Evolutionary conservation across 2,329 filamentous ascomycete species (phyloP).

Genomic region (Thermoascus crustaceus): DNA sequence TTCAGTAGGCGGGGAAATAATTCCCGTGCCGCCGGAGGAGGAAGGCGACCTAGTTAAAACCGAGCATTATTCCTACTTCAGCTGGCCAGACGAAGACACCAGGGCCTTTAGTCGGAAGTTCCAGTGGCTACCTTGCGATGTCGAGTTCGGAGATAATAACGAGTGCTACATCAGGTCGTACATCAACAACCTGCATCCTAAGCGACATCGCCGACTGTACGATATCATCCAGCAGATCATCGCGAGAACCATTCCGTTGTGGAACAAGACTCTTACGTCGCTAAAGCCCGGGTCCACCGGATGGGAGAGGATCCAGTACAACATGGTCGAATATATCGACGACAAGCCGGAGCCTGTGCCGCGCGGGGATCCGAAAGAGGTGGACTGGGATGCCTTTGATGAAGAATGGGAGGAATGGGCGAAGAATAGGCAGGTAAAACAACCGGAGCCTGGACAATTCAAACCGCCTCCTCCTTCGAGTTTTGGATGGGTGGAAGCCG

Average conservation of each 20-base stretch:
- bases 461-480: no score
- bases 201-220: conserved; percentile 22
- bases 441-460: conserved; percentile 13
- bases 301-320: conserved; percentile 6
- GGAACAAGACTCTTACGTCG: conserved; percentile 21
- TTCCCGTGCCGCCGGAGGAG: conserved; percentile 7
- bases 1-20: conserved; percentile 12
- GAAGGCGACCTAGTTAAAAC: no score
- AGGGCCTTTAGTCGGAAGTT: conserved; percentile 19
- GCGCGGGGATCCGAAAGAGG: no score
- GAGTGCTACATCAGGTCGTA: conserved; percentile 27
- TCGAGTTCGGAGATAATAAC: conserved; percentile 14
- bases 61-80: no score
- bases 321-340: conserved; percentile 12
- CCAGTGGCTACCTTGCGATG: conserved; percentile 39
- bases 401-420: no score
- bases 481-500: conserved; percentile 13
- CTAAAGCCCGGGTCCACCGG: conserved; percentile 5
- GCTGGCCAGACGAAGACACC: not conserved
- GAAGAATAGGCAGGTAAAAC: no score
- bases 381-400: no score
- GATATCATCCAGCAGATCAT: conserved; percentile 25
- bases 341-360: conserved; percentile 6
- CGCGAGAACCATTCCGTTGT: conserved; percentile 23
- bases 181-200: conserved; percentile 36